phyloP scores from a whole-genome alignment of 202 grass and related monocot species.

The Setaria viridis region DNA sequence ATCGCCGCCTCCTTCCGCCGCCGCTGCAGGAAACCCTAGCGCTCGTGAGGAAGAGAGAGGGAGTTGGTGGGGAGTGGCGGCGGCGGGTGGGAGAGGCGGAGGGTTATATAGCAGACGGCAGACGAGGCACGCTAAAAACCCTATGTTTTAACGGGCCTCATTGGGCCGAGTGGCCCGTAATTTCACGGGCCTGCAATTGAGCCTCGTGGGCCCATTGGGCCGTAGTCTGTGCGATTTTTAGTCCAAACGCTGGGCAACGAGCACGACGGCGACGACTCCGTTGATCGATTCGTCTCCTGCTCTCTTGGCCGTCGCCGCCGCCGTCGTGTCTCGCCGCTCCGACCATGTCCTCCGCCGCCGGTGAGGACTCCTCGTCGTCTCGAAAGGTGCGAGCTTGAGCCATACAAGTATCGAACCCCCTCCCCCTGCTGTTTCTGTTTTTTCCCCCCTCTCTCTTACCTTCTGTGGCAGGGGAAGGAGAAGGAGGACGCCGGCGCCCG shows the following conservation, averaged over 20 bases:
- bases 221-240: background rate
- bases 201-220: background rate
- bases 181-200: background rate
- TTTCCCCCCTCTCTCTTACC: background rate
- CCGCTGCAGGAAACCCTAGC: slow-evolving; percentile 43
- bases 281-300: background rate
- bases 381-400: background rate
- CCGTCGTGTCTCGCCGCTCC: slow-evolving; percentile 16
- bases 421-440: background rate
- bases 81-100: background rate
- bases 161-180: background rate
- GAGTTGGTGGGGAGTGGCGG: slow-evolving; percentile 28
- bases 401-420: too few relatives aligned
- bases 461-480: slow-evolving; percentile 48
- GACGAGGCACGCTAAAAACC: slow-evolving; percentile 51
- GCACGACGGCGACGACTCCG: background rate
- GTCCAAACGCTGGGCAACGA: background rate
- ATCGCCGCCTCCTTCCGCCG: slow-evolving; percentile 47
- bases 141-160: background rate
- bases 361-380: slow-evolving; percentile 3
- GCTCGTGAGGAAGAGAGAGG: background rate
- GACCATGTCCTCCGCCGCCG: slow-evolving; percentile 43
- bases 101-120: slow-evolving; percentile 50
- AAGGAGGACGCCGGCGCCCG: slow-evolving; percentile 17
- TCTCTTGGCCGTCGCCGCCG: background rate